phyloP scores from a whole-genome alignment of 2,329 filamentous ascomycete genomes.

The Botryotinia narcissicola region DNA sequence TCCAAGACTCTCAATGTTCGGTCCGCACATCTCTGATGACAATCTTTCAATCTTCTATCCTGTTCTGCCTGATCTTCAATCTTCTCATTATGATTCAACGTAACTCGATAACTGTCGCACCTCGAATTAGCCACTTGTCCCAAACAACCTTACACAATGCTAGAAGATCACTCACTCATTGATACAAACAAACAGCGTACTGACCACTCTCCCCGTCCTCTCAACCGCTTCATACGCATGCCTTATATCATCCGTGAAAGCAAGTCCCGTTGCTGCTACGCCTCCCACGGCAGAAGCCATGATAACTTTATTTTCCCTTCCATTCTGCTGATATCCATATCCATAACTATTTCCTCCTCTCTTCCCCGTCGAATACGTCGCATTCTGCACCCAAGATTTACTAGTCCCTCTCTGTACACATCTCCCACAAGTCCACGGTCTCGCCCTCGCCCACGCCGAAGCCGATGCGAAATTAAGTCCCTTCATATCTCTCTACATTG shows the following conservation, averaged over 20 bases:
- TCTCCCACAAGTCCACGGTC: slow-evolving; percentile 34
- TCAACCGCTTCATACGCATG: slow-evolving; percentile 72
- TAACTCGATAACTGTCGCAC: slow-evolving; percentile 72
- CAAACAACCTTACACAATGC: neutral
- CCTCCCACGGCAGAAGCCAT: slow-evolving; percentile 31
- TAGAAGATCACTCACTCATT: slow-evolving; percentile 67
- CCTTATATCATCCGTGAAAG: slow-evolving; percentile 68
- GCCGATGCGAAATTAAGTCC: slow-evolving; percentile 29
- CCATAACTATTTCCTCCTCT: slow-evolving; percentile 19
- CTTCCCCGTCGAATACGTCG: slow-evolving; percentile 14
- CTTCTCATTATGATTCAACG: slow-evolving; percentile 68
- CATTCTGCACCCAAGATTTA: neutral
- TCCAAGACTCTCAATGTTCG: slow-evolving; percentile 84
- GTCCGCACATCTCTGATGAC: slow-evolving; percentile 89
- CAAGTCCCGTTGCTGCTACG: slow-evolving; percentile 40
- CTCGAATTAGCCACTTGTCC: slow-evolving; percentile 12
- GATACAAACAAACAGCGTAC: slow-evolving; percentile 75
- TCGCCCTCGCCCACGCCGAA: slow-evolving; percentile 20
- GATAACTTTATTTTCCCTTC: slow-evolving; percentile 14
- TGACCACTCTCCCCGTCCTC: slow-evolving; percentile 74
- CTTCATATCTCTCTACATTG: slow-evolving; percentile 33
- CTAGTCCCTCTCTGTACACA: slow-evolving; percentile 24
- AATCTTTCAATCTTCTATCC: slow-evolving; percentile 69
- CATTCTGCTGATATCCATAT: slow-evolving; percentile 2
- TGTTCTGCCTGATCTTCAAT: slow-evolving; percentile 62